Evolutionary conservation across 2,329 filamentous ascomycete genomes (phyloP), one percentile per base, ranked within the genome.

Genomic region (Nigrospora oryzae): DNA sequence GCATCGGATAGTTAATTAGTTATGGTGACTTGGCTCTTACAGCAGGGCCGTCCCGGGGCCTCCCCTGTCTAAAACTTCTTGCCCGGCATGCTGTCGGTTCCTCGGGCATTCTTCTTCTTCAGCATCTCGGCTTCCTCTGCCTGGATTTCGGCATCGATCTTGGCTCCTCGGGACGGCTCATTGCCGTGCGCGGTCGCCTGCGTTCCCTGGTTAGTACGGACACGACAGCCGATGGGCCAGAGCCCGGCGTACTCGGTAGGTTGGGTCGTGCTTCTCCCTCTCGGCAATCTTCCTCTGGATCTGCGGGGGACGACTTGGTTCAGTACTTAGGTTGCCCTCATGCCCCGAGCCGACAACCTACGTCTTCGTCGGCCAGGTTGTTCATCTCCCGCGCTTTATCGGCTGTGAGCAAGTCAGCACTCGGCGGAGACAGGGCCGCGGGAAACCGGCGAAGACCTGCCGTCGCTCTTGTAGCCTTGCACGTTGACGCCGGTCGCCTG

Each of bases 151-250:
- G 56, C 56, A 37, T 60, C 57, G 32, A 50, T 41, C 15, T 46
- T 47, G 7, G 57, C 56, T 6, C 57, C 57, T 23, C 42, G 40
- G 1, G 57, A 60, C 2, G 57, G 57, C 38, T 55, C 38, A 11
- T 58, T 50, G 2, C 56, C 55, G 19, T 60, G 47, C 49, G 55
- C 51, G 0, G 48, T 54, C 4, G 57, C 57, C 57, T 60, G n/a
- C 16, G 31, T 36, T 33, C 4, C 11, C 1, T 15, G 39, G 23
- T 37, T 7, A 46, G 16, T 32, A 38, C 15, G 19, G 11, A 3
- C 19, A 23, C 19, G 8, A 33, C 3, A 14, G n/a, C 30, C 0
- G 4, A 36, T 14, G 14, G 19, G 11, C 4, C 12, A 14, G 10
- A 48, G 53, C 23, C 23, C 23, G 23, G 8, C 23, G n/a, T 52